phyloP scores from a whole-genome alignment of 345 rosid species.

The Sisymbrium irio region DNA sequence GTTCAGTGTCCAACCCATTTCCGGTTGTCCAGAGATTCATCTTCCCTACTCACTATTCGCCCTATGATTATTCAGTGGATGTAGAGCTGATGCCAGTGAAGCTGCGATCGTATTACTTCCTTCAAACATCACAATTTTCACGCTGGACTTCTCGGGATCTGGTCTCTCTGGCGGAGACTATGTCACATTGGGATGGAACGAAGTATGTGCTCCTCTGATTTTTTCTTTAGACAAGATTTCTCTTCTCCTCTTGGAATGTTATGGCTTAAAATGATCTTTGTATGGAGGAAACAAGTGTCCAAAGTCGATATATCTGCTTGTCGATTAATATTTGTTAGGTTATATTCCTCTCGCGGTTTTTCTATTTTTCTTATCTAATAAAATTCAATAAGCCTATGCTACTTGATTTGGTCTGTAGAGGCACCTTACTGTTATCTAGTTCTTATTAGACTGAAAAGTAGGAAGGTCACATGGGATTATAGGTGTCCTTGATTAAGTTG shows the following conservation, averaged over 20 bases:
- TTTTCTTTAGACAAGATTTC: not conserved
- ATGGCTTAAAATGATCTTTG: not conserved
- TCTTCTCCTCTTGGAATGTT: not conserved
- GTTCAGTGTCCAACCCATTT: not conserved
- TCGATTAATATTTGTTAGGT: not conserved
- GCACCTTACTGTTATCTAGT: not conserved
- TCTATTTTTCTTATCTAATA: not conserved
- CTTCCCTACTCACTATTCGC: not conserved
- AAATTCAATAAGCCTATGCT: not conserved
- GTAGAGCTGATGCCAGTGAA: constrained; percentile 40
- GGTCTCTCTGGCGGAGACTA: constrained; percentile 86
- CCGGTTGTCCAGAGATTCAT: not conserved
- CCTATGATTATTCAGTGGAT: constrained; percentile 28
- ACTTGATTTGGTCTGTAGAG: constrained; percentile 8
- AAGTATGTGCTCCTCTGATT: constrained; percentile 44
- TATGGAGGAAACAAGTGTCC: not conserved
- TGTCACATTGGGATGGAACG: constrained; percentile 87
- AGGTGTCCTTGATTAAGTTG: not conserved
- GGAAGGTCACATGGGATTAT: not conserved
- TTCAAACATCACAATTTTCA: constrained; percentile 83
- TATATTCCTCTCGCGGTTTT: not conserved
- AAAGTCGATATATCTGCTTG: not conserved
- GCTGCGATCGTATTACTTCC: constrained; percentile 88
- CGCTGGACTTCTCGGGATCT: constrained; percentile 95
- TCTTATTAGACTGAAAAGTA: not conserved